These are phyloP conservation scores for Candida boleticola DNA, from an alignment of 805 yeast species.

Conservation along the genomic window DNA sequence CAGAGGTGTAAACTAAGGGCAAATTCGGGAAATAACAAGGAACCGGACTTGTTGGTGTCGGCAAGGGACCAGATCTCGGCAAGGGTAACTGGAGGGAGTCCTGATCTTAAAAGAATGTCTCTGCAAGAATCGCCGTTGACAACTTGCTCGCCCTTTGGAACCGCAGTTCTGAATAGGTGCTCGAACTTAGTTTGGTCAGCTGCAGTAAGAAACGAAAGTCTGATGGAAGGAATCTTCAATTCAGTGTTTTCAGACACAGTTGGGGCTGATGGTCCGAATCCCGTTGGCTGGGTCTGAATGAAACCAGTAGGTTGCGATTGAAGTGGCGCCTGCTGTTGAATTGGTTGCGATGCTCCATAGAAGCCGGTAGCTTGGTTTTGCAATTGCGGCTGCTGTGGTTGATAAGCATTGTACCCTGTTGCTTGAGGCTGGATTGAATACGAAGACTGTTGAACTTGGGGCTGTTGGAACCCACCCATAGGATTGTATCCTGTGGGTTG, in stretches of 20 bases:
- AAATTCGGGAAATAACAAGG: conserved; percentile 88
- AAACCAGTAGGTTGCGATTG: conserved; percentile 37
- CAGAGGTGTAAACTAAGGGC: conserved; percentile 89
- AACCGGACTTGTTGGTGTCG: conserved; percentile 86
- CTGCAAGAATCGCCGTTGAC: conserved; percentile 74
- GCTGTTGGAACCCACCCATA: conserved; percentile 14
- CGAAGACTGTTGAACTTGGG: conserved; percentile 20
- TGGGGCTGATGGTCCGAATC: conserved; percentile 41
- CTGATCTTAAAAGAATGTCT: conserved; percentile 75
- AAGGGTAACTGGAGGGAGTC: conserved; percentile 67
- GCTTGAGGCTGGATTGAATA: conserved; percentile 30
- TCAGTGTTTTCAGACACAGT: conserved; percentile 50
- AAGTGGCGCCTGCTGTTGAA: conserved; percentile 15
- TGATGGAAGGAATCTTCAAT: conserved; percentile 67
- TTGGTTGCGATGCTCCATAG: conserved; percentile 29
- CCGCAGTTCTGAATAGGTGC: conserved; percentile 76
- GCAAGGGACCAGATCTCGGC: conserved; percentile 89
- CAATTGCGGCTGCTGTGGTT: conserved; percentile 16
- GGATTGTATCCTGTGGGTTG: conserved; percentile 10
- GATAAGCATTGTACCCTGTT: conserved; percentile 30
- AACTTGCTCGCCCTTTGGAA: conserved; percentile 65
- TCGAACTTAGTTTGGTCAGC: conserved; percentile 87
- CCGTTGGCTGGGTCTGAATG: conserved; percentile 45
- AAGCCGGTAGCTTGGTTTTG: conserved; percentile 48
- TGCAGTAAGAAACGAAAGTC: conserved; percentile 81